A percentile compares a stretch with the other conserved stretches of the same genome.
Conservation (phyloP, 495 filamentous ascomycete species). For the Tuber microsphaerosporum region DNA sequence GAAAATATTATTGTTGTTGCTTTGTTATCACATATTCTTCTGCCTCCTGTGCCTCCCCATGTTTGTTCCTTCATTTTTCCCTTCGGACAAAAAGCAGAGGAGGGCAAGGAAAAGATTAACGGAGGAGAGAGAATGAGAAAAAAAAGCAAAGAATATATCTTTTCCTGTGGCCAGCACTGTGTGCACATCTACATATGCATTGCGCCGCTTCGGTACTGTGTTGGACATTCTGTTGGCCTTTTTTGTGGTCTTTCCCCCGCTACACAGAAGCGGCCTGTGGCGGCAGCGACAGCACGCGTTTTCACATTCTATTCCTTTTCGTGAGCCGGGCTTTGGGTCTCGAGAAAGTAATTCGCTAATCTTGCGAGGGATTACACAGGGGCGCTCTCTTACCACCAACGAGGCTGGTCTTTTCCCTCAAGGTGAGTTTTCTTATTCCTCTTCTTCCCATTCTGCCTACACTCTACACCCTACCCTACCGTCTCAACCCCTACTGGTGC, state of each 20-base stretch:
- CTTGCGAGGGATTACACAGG: slow-evolving; percentile 20
- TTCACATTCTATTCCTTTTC: not conserved
- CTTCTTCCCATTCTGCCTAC: slow-evolving; percentile 7
- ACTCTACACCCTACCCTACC: not conserved
- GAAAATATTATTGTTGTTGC: not conserved
- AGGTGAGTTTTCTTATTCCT: slow-evolving; percentile 25
- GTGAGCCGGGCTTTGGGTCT: not conserved
- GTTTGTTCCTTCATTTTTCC: slow-evolving; percentile 6
- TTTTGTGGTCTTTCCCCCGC: not conserved
- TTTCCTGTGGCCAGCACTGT: not conserved
- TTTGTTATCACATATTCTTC: not conserved
- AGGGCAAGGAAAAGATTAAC: slow-evolving; percentile 7
- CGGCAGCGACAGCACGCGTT: not conserved
- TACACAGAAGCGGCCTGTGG: not conserved
- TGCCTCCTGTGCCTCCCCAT: not conserved
- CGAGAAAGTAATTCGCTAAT: slow-evolving; percentile 1
- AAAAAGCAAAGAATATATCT: slow-evolving; percentile 1
- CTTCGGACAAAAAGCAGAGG: slow-evolving; percentile 2
- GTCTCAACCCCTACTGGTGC: not conserved
- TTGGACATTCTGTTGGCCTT: slow-evolving; percentile 4
- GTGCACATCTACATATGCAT: not conserved
- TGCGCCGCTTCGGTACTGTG: not conserved
- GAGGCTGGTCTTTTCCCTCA: slow-evolving; percentile 39
- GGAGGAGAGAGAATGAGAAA: not conserved
- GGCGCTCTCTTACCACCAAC: slow-evolving; percentile 35